Percentiles rank a stretch among this genome's conserved stretches.
These are phyloP conservation scores for Otatea glauca DNA, from an alignment of 176 grass and related monocot species.

Conservation along the genomic window DNA sequence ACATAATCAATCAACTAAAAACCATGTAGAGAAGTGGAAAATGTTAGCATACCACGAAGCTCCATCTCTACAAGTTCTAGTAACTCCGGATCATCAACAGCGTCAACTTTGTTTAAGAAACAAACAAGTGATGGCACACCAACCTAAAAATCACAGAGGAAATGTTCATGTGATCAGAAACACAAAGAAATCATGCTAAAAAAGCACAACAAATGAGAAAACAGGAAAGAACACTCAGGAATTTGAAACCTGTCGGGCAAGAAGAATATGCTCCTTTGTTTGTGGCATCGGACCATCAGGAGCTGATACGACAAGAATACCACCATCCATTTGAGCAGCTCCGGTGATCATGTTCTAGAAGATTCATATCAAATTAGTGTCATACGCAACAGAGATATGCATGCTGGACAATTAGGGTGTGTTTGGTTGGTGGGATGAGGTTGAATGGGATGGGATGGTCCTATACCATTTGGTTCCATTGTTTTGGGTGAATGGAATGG, in stretches of 20 bases:
- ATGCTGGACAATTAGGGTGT: neutral
- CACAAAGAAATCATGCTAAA: neutral
- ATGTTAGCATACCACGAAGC: conserved; percentile 66
- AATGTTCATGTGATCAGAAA: neutral
- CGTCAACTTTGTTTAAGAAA: conserved; percentile 97
- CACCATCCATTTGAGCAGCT: conserved; percentile 99
- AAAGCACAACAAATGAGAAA: neutral
- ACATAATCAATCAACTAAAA: neutral
- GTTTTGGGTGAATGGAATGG: too few relatives aligned
- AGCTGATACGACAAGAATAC: conserved; percentile 95
- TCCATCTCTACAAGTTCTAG: conserved; percentile 98
- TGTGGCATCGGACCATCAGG: conserved; percentile 99
- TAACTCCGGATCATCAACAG: conserved; percentile 91
- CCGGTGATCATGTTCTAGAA: conserved; percentile 98
- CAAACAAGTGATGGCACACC: conserved; percentile 97
- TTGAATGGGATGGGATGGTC: too few relatives aligned
- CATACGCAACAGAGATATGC: neutral
- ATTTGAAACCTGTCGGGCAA: conserved; percentile 85
- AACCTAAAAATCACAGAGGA: conserved; percentile 54
- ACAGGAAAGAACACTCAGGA: neutral
- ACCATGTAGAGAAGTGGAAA: neutral
- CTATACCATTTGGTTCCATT: too few relatives aligned
- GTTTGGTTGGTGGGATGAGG: too few relatives aligned
- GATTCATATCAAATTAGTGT: conserved; percentile 15
- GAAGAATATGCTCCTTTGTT: conserved; percentile 99